Evolutionary conservation across 139 green algal species (phyloP).

Genomic region (Coelastrella sp.): DNA sequence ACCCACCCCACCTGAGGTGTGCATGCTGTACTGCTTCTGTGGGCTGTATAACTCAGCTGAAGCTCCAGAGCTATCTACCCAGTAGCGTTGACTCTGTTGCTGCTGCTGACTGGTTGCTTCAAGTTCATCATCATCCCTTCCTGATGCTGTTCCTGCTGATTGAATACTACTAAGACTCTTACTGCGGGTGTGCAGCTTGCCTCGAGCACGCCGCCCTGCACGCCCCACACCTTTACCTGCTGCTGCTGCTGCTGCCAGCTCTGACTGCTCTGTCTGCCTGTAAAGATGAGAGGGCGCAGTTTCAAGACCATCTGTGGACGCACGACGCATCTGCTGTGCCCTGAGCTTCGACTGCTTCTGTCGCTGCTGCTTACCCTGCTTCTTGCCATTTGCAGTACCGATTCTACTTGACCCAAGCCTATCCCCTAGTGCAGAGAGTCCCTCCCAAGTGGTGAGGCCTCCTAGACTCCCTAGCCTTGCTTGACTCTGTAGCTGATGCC

Average conservation of each 20-base stretch:
- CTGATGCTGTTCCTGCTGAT: neutral
- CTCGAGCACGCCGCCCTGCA: neutral
- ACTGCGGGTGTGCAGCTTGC: neutral
- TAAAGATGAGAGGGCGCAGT: neutral
- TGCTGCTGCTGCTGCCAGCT: conserved; percentile 4
- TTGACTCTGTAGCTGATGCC: conserved; percentile 1
- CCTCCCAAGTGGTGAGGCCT: no score
- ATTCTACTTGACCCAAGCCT: neutral
- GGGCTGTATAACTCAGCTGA: no score
- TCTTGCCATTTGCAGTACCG: neutral
- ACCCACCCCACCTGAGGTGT: no score
- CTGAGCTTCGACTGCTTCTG: neutral
- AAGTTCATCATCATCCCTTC: neutral
- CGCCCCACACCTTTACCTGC: neutral
- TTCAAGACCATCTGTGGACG: neutral
- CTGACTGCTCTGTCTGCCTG: conserved; percentile 13
- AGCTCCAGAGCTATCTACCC: no score
- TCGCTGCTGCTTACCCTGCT: neutral
- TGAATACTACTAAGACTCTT: conserved; percentile 32
- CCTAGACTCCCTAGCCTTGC: neutral
- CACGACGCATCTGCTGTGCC: neutral
- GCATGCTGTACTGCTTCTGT: no score
- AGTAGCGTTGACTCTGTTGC: neutral
- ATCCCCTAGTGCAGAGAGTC: neutral
- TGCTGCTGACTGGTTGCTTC: neutral